These are phyloP conservation scores for Jimgerdemannia lactiflua DNA, from an alignment of 192 early-diverging fungal genomes.

Conservation along the genomic window DNA sequence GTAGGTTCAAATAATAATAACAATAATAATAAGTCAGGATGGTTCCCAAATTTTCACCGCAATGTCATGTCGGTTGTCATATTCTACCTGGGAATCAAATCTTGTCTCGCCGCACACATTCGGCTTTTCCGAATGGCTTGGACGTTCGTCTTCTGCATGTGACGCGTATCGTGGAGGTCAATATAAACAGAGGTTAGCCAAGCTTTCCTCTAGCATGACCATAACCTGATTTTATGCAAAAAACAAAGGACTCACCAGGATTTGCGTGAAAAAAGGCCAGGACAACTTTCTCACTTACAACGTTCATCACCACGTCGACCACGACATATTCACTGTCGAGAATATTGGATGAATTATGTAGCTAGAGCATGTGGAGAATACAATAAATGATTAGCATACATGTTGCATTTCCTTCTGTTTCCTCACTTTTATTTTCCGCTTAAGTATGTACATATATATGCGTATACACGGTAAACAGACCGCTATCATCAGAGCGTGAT, in stretches of 20 bases:
- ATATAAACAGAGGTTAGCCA: neutral
- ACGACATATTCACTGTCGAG: constrained; percentile 10
- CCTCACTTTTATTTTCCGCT: neutral
- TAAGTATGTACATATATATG: too few relatives aligned
- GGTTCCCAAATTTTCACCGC: too few relatives aligned
- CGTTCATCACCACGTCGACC: constrained; percentile 31
- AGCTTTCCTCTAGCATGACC: neutral
- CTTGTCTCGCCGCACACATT: too few relatives aligned
- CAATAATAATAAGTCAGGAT: neutral
- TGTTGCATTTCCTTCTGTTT: neutral
- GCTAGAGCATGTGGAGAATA: neutral
- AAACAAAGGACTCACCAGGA: constrained; percentile 7
- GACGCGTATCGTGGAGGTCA: neutral
- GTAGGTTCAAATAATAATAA: neutral
- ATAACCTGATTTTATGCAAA: neutral
- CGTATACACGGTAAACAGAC: too few relatives aligned
- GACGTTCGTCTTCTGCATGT: neutral
- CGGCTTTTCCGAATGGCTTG: neutral
- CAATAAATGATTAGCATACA: neutral
- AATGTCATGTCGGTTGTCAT: too few relatives aligned
- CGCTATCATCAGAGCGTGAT: too few relatives aligned
- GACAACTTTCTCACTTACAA: constrained; percentile 18
- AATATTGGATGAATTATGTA: neutral
- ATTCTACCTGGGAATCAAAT: too few relatives aligned
- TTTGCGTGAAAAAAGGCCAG: constrained; percentile 22